Base-by-base conservation (phyloP, 2,329 filamentous ascomycete genomes). In the Paraphoma chrysanthemicola region DNA sequence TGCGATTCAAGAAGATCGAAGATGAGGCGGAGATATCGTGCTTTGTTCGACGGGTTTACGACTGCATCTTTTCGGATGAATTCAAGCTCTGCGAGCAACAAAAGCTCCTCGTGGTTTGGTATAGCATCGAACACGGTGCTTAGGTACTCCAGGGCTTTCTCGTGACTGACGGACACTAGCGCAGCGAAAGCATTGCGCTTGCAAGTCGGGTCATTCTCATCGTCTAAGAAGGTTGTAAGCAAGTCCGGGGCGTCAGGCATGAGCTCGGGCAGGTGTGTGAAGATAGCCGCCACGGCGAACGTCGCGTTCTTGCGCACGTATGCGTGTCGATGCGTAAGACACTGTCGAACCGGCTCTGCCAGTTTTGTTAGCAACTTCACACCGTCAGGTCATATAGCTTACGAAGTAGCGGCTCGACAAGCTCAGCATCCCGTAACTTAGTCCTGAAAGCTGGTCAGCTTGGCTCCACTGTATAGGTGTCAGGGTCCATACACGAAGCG, bases 261-360 rank as follows among this genome's bases (percentile, higher is more conserved):
- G 51, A 99, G 85, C 57, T 90, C 88, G 60, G 95, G 93, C 29
- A 92, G 94, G 80, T 97, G 93, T 73, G 90, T 88, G 82, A 88
- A 94, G 74, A 99, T 97, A 51, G 93, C 95, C 12, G 95, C 88
- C 59, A 99, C 87, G 28, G 95, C 95, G 78, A 95, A 97, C 23
- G 97, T 95, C 47, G 95, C 94, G 71, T 97, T 98, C 83, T 99
- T 99, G 73, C 95, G 91, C 54, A 99, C 95, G 75, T 99, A 99
- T 56, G 92, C 94, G 77, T 99, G 95, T 64, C 95, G 89, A 79
- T 99, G 93, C 77, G 97, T 93, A 60, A 99, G 88, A 77, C 95
- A 99, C 58, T 89, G 89, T 70, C 95, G 89, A 46, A 93, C 92
- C 14, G 95, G 96, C 41, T 94, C 73, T 76, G 31, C 5, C 48